phyloP scores from a whole-genome alignment of 2,329 filamentous ascomycete species.

The Gliomastix tumulicola region DNA sequence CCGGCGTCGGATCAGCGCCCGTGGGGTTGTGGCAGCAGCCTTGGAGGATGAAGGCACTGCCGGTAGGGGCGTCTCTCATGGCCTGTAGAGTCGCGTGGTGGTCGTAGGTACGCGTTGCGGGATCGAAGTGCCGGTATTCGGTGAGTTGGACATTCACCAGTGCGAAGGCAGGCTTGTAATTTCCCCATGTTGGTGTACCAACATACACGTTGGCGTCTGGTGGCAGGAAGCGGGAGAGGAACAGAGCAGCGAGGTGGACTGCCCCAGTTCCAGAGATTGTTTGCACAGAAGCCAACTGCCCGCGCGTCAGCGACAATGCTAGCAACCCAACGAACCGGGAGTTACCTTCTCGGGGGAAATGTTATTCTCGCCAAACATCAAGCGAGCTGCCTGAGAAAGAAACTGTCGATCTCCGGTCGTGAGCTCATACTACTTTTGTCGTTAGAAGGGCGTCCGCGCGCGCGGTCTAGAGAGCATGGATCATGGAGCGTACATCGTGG shows the following conservation, averaged over 20 bases:
- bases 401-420: neutral
- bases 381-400: neutral
- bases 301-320: neutral
- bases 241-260: conserved; percentile 18
- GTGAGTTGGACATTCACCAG: conserved; percentile 10
- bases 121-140: conserved; percentile 22
- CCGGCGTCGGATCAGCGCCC: conserved; percentile 21
- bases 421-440: neutral
- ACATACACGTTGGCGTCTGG: conserved; percentile 16
- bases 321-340: too few species aligned
- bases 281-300: conserved; percentile 20
- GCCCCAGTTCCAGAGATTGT: conserved; percentile 27
- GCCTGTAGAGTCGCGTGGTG: conserved; percentile 16
- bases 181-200: conserved; percentile 40
- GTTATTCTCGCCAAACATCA: neutral
- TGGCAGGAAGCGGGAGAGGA: conserved; percentile 12
- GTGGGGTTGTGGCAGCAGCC: conserved; percentile 30
- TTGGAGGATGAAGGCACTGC: conserved; percentile 25
- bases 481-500: neutral
- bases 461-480: neutral
- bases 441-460: neutral
- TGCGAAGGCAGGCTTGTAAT: conserved; percentile 21
- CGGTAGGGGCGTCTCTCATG: conserved; percentile 9
- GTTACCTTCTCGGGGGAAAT: neutral
- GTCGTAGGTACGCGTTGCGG: conserved; percentile 13